phyloP scores from a whole-genome alignment of 768 basidiomycete species.

The Cyathus striatus region DNA sequence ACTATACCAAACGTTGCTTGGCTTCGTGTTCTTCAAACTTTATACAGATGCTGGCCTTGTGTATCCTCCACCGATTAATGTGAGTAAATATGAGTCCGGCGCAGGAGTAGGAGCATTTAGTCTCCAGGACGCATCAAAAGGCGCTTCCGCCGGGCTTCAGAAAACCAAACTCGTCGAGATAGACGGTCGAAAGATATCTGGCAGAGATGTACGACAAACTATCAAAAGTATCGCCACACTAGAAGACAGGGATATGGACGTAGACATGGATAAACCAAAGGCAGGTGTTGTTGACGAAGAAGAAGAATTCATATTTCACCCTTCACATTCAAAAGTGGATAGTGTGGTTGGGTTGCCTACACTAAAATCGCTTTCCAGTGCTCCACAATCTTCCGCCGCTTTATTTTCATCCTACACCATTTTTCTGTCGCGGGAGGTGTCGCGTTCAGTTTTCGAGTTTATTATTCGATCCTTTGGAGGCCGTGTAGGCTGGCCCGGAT shows the following conservation, averaged over 20 bases:
- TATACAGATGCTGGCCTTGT: slow-evolving; percentile 90
- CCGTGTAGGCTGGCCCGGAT: slow-evolving; percentile 81
- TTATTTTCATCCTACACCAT: slow-evolving; percentile 87
- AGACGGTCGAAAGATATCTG: slow-evolving; percentile 39
- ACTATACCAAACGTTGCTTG: slow-evolving; percentile 93
- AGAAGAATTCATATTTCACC: slow-evolving; percentile 67
- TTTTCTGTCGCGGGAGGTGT: slow-evolving; percentile 90
- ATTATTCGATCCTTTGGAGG: slow-evolving; percentile 90
- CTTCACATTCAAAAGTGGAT: slow-evolving; percentile 46
- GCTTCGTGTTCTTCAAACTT: slow-evolving; percentile 97
- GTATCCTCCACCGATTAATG: slow-evolving; percentile 92
- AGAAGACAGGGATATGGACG: slow-evolving; percentile 25
- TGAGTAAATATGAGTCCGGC: slow-evolving; percentile 73
- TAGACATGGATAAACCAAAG: slow-evolving; percentile 30
- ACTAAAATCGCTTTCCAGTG: slow-evolving; percentile 56
- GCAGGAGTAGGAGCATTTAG: slow-evolving; percentile 88
- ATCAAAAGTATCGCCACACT: slow-evolving; percentile 47
- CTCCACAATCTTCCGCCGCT: slow-evolving; percentile 53
- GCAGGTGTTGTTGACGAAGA: slow-evolving; percentile 29
- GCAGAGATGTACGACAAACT: slow-evolving; percentile 53
- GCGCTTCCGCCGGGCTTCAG: slow-evolving; percentile 28
- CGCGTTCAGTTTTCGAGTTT: slow-evolving; percentile 91
- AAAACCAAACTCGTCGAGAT: slow-evolving; percentile 44
- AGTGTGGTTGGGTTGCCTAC: slow-evolving; percentile 54
- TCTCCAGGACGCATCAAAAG: slow-evolving; percentile 47